Conservation (phyloP, 192 early-diverging fungal species). For the Podila epicladia region DNA sequence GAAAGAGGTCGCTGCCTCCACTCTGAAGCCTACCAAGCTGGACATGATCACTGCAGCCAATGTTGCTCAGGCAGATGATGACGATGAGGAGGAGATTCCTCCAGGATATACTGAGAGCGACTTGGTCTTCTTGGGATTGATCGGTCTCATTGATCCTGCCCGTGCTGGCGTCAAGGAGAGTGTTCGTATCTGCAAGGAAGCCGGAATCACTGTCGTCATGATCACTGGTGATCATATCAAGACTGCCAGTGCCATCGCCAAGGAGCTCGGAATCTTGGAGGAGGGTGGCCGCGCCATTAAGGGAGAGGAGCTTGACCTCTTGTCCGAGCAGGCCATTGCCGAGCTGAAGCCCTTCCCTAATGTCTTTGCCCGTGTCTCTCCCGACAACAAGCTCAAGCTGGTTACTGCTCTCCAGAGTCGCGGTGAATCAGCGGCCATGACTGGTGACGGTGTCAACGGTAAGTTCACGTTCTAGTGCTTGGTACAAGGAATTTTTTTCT, state of each 20-base stretch:
- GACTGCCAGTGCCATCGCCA: conserved; percentile 93
- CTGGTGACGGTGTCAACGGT: conserved; percentile 94
- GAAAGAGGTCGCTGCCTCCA: conserved; percentile 55
- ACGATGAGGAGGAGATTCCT: conserved; percentile 44
- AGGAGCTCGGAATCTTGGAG: conserved; percentile 73
- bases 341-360: conserved; percentile 87
- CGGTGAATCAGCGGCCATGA: conserved; percentile 83
- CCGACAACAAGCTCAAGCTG: conserved; percentile 96
- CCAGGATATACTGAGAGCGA: conserved; percentile 67
- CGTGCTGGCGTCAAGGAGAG: conserved; percentile 81
- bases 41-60: conserved; percentile 44
- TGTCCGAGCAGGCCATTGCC: conserved; percentile 88
- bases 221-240: conserved; percentile 96
- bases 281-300: conserved; percentile 81
- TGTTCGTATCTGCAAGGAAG: conserved; percentile 81
- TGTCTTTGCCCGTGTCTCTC: conserved; percentile 95
- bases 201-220: conserved; percentile 96
- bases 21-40: conserved; percentile 22
- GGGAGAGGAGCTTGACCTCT: conserved; percentile 87
- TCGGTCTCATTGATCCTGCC: conserved; percentile 94
- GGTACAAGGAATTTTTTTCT: conserved; percentile 53
- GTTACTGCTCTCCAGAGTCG: conserved; percentile 87
- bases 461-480: background rate
- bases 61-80: conserved; percentile 47
- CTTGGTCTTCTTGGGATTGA: conserved; percentile 87